Conservation (phyloP, 139 green algal genomes). For the Micractinium sp. region DNA sequence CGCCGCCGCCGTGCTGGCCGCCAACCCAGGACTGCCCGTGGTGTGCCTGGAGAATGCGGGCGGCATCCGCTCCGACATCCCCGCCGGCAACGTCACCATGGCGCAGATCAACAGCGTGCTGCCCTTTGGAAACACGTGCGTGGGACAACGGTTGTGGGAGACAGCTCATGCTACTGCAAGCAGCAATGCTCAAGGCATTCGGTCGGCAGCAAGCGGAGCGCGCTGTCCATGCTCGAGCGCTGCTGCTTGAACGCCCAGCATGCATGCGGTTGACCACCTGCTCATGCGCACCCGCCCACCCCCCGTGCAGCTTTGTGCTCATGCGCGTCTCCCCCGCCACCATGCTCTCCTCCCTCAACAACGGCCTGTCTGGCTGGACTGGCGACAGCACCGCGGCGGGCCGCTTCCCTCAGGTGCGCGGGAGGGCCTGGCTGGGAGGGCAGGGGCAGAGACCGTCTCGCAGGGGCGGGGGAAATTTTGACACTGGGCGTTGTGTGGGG, state of each 20-base stretch:
- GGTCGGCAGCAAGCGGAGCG: no score
- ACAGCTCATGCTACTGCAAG: no score
- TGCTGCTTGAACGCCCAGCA: no score
- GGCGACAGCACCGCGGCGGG: background rate
- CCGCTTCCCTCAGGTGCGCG: conserved; percentile 6
- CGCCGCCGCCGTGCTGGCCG: background rate
- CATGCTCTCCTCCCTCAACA: background rate
- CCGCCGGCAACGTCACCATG: conserved; percentile 30
- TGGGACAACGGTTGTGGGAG: no score
- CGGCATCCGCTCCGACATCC: conserved; percentile 35
- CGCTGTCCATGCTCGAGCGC: no score
- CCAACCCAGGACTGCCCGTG: background rate
- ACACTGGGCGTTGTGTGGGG: no score
- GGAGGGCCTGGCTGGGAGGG: no score
- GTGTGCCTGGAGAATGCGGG: conserved; percentile 40
- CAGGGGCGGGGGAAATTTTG: no score
- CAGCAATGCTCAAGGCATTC: no score
- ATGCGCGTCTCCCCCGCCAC: background rate
- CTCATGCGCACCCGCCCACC: background rate
- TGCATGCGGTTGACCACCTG: background rate
- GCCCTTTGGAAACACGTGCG: conserved; percentile 48
- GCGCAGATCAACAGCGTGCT: conserved; percentile 25
- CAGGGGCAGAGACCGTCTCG: no score
- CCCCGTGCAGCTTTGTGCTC: background rate
- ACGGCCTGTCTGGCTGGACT: background rate